A percentile compares a stretch with the other conserved stretches of the same genome.
Evolutionary conservation across 768 basidiomycete species (phyloP).

Genomic region (Hypsizygus marmoreus): DNA sequence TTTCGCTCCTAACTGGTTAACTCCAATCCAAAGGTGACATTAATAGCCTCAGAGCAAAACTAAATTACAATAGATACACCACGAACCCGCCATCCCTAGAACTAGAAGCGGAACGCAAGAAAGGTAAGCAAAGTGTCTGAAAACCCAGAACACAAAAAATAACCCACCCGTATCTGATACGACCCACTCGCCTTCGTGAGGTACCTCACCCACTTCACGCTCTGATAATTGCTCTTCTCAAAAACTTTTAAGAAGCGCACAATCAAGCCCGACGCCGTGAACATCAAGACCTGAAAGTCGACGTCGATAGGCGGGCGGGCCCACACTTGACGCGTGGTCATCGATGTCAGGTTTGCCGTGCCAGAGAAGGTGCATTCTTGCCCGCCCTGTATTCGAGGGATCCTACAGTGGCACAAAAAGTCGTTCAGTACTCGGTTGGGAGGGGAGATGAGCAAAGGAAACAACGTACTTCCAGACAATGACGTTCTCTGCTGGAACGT

Average conservation of each 20-base stretch:
- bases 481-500: slow-evolving; percentile 93
- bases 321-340: slow-evolving; percentile 95
- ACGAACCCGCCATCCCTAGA: too few species aligned
- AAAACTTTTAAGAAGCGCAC: slow-evolving; percentile 98
- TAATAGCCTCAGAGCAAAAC: too few species aligned
- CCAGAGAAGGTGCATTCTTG: slow-evolving; percentile 87
- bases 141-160: neutral
- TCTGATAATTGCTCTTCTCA: slow-evolving; percentile 93
- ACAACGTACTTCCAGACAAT: slow-evolving; percentile 94
- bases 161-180: slow-evolving; percentile 90
- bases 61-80: slow-evolving; percentile 10
- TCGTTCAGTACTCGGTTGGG: neutral
- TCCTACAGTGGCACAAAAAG: slow-evolving; percentile 60
- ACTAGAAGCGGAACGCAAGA: too few species aligned
- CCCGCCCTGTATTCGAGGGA: slow-evolving; percentile 90
- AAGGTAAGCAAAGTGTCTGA: neutral
- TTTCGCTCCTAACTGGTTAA: too few species aligned
- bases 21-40: too few species aligned
- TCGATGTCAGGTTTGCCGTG: slow-evolving; percentile 80
- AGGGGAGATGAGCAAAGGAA: neutral
- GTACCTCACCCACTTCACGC: slow-evolving; percentile 95
- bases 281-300: slow-evolving; percentile 99
- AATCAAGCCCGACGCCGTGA: slow-evolving; percentile 93
- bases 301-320: slow-evolving; percentile 97
- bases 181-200: slow-evolving; percentile 91